phyloP scores from a whole-genome alignment of 352 stramenopile genomes.

The Phytophthora hibernalis region DNA sequence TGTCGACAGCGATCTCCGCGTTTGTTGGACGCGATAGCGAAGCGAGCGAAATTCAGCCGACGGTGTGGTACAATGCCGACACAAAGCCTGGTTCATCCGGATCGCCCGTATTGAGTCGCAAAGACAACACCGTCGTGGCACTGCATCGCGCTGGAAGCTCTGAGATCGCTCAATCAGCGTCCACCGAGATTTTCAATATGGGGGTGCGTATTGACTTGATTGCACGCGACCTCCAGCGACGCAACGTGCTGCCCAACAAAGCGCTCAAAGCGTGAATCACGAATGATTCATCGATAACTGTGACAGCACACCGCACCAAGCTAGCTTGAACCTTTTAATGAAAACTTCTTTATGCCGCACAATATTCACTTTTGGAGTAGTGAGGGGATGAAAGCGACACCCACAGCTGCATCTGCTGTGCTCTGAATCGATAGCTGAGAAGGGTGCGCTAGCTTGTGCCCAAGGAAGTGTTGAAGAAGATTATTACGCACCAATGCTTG shows the following conservation, averaged over 20 bases:
- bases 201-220: constrained; percentile 45
- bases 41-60: constrained; percentile 37
- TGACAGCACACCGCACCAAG: background rate
- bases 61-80: constrained; percentile 74
- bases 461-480: constrained; percentile 60
- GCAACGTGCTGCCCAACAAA: constrained; percentile 31
- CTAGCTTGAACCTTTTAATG: constrained; percentile 2
- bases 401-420: constrained; percentile 58
- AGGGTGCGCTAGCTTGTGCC: constrained; percentile 34
- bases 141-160: constrained; percentile 63
- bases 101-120: constrained; percentile 61
- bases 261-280: constrained; percentile 23
- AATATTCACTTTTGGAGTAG: constrained; percentile 35
- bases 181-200: constrained; percentile 34
- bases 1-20: constrained; percentile 12
- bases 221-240: constrained; percentile 33
- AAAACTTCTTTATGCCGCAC: background rate
- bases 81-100: constrained; percentile 73
- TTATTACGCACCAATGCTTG: constrained; percentile 63
- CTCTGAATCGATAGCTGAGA: constrained; percentile 35
- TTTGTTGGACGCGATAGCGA: constrained; percentile 21
- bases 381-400: constrained; percentile 48
- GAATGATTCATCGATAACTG: background rate
- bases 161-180: constrained; percentile 47
- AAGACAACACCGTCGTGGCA: constrained; percentile 72